Evolutionary conservation across 202 grass and related monocot species (phyloP).

Genomic region (Panicum virgatum): DNA sequence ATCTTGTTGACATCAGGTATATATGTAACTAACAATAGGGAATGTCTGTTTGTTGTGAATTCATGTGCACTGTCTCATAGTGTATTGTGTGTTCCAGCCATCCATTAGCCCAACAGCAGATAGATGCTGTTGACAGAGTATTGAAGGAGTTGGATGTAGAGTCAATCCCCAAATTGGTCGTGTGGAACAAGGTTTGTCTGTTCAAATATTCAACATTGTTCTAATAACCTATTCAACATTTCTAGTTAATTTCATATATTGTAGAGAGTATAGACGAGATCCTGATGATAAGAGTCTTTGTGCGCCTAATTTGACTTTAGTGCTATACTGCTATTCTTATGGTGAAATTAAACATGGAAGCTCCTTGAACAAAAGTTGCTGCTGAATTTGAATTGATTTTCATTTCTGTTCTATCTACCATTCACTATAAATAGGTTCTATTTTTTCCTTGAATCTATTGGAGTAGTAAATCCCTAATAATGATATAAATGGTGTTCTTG

Average conservation of each 20-base stretch:
- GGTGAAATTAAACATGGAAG: background rate
- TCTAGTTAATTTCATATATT: too few species aligned
- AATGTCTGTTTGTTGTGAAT: slow-evolving; percentile 26
- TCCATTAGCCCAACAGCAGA: slow-evolving; percentile 88
- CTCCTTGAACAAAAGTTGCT: background rate
- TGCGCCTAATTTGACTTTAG: background rate
- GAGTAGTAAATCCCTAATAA: slow-evolving; percentile 15
- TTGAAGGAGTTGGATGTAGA: slow-evolving; percentile 77
- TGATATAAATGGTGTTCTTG: background rate
- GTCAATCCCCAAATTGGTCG: slow-evolving; percentile 80
- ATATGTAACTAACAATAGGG: background rate
- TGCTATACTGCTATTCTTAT: background rate
- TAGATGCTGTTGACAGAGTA: slow-evolving; percentile 90
- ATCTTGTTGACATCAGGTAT: slow-evolving; percentile 96
- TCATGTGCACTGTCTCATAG: background rate
- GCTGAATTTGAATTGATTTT: background rate
- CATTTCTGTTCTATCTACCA: background rate
- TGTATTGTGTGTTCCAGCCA: slow-evolving; percentile 59
- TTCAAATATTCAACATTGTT: slow-evolving; percentile 8
- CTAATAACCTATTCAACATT: background rate
- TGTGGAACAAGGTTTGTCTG: slow-evolving; percentile 90
- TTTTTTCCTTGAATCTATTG: background rate
- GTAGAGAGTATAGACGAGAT: background rate
- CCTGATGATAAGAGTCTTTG: background rate
- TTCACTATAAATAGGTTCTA: background rate